phyloP scores from a whole-genome alignment of 2,329 filamentous ascomycete species.

The Colletotrichum sp. region DNA sequence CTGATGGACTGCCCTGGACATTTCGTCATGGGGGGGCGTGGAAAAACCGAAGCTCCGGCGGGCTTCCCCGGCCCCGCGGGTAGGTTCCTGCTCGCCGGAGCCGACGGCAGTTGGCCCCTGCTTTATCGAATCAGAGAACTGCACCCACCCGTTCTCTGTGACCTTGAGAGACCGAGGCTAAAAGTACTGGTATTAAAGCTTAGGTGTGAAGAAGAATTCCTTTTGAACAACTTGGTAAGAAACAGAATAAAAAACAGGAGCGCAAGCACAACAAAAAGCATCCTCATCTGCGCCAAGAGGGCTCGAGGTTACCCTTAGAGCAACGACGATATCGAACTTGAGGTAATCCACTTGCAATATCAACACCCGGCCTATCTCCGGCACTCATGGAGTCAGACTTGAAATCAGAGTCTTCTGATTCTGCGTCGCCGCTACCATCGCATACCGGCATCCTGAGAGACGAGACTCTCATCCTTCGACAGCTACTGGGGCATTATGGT shows the following conservation, averaged over 20 bases:
- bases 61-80: background rate
- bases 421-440: background rate
- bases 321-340: background rate
- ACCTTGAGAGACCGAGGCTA: background rate
- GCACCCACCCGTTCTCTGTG: background rate
- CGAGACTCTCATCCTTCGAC: conserved; percentile 8
- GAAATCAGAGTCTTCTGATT: background rate
- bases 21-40: background rate
- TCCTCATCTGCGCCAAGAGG: background rate
- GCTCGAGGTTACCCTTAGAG: background rate
- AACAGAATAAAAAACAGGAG: background rate
- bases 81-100: background rate
- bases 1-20: conserved; percentile 12
- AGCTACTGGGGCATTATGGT: conserved; percentile 1
- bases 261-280: background rate
- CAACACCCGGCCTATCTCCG: background rate
- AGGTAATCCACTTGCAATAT: background rate
- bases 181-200: background rate
- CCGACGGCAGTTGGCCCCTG: background rate
- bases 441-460: conserved; percentile 17
- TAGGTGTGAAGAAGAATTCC: background rate
- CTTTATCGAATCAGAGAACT: background rate
- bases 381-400: background rate
- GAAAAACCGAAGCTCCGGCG: conserved; percentile 15
- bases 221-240: background rate